Base-by-base conservation (phyloP, 2,329 filamentous ascomycete genomes). In the Xylaria polymorpha region DNA sequence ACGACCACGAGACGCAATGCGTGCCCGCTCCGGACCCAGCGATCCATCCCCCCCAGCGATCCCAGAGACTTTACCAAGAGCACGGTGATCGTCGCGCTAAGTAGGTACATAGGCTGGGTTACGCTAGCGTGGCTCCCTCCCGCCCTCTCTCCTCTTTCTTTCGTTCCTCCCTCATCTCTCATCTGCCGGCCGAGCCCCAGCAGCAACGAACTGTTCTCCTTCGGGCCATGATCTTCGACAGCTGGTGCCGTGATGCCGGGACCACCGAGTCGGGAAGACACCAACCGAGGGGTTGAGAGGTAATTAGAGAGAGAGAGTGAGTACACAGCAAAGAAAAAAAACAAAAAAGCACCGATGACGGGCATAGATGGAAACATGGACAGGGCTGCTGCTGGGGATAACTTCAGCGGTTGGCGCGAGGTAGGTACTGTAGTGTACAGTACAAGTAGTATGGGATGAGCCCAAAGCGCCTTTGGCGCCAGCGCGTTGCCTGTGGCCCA, bases 161-260 rank as follows among this genome's bases (percentile, higher is more conserved):
- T 58, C 39, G 2, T 32, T 3, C 51, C 14, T 25, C 29, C 1
- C 25, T 29, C 25, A 29, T 29, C 14, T 29, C 14, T 12, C 66
- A 64, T 65, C 61, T 68, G 66, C 66, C 61, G 66, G 66, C 66
- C 61, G 66, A 60, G 50, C 32, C 32, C 64, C 41, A 50, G 12
- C 41, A 50, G 12, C 56, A 22, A 60, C 20, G 32, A 14, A 29
- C 39, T 62, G 15, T 14, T 15, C 41, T 61, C 48, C 14, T 64
- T 68, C 48, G n/a, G 61, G 61, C 6, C 15, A 65, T 41, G 66
- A 68, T 68, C 66, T 48, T 64, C 66, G n/a, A 37, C 9, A 32
- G 15, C 15, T 5, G 32, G 29, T 66, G 41, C 35, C 58, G 64
- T 35, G 12, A 44, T 44, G 51, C 59, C 51, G 64, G 51, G 58